Evolutionary conservation across 148 eudicot genomes (phyloP).

Genomic region (Cornus suecica): DNA sequence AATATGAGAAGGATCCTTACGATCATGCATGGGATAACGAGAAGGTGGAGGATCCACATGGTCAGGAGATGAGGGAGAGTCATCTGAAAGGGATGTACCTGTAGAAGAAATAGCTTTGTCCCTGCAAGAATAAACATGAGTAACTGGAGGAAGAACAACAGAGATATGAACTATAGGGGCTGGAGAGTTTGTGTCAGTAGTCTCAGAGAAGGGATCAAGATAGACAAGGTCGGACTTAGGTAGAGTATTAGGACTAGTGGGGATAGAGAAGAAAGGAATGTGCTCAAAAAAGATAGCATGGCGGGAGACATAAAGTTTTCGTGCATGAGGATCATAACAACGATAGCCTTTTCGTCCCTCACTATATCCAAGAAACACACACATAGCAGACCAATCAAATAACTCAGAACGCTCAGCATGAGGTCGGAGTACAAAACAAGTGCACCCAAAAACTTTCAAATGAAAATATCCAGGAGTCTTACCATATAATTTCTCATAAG

Average conservation of each 20-base stretch:
- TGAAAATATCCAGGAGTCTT: too few species aligned
- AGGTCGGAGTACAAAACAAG: not conserved
- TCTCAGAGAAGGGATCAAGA: too few species aligned
- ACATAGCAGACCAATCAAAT: too few species aligned
- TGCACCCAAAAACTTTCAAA: conserved; percentile 1
- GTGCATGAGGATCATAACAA: not conserved
- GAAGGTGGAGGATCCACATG: too few species aligned
- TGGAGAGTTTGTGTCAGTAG: too few species aligned
- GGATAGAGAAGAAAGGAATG: not conserved
- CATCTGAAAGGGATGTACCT: too few species aligned
- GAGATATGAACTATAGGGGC: not conserved
- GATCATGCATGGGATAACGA: not conserved
- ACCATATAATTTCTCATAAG: too few species aligned
- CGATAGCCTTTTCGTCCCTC: too few species aligned
- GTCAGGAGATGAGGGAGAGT: too few species aligned
- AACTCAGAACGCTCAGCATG: not conserved
- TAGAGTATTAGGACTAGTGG: not conserved
- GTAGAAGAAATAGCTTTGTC: not conserved
- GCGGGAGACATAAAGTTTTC: not conserved
- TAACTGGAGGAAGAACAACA: not conserved
- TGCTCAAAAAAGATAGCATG: conserved; percentile 3
- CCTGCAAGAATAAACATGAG: too few species aligned
- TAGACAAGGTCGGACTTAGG: not conserved
- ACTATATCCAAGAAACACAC: too few species aligned
- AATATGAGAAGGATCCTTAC: not conserved